Evolutionary conservation across 805 yeast genomes (phyloP), one percentile per base, ranked within the genome.

Genomic region (Cyberlindnera euphorbiae): DNA sequence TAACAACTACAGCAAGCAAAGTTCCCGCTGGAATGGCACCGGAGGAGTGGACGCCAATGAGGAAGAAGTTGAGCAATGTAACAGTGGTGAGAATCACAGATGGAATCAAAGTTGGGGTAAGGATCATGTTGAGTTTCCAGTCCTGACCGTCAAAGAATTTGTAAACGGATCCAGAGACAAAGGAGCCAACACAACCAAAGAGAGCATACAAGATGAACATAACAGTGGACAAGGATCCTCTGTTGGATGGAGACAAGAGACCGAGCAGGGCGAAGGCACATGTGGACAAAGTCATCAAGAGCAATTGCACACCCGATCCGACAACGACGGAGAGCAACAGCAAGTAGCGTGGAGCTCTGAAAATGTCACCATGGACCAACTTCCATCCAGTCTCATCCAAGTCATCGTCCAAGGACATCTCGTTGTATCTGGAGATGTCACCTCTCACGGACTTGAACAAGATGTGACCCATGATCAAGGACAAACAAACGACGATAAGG

Each of bases 311-410:
- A 42, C 98, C 98, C 35, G 93, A 79, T 30, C 98, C 98, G 32
- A 88, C 75, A 16, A 89, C 60, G 8, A 88, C 77, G 2, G 96
- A 82, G 41, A 88, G 69, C 6, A 84, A 40, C 73, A 88, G 71
- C 37, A 82, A 69, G 47, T 73, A 66, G 33, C 67, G 58, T 28
- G 97, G 97, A 8, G 89, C 64, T 60, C 97, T 76, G 67, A 90
- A 90, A 21, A 90, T 88, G 59, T 90, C 97, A 44, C 97, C 97
- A 52, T 89, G 94, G 26, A 88, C 81, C 46, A 93, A 71, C 59
- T 93, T 93, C 98, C 98, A 93, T 26, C 98, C 98, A 55, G 88
- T 74, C 59, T 93, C 97, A 53, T 88, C 96, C 44, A 86, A 79
- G 35, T 87, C 75, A 50, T 81, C 87, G 56, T 84, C 93, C 50